A percentile compares a stretch with the other conserved stretches of the same genome.
phyloP scores from a whole-genome alignment of 2,329 filamentous ascomycete genomes.

The Microdochium paspali region DNA sequence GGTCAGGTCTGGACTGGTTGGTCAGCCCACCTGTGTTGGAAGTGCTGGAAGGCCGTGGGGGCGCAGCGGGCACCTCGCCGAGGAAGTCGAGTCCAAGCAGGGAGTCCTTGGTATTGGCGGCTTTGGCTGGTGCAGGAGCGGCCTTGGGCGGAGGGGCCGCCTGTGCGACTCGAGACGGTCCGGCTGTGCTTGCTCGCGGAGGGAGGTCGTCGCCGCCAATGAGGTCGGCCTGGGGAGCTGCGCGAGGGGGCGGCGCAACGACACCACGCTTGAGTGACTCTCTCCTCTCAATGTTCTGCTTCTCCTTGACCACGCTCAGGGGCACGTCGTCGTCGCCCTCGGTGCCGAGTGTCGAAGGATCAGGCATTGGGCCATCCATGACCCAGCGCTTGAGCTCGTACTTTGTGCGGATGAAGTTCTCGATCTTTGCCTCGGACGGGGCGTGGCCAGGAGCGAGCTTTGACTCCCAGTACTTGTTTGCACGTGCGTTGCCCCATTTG shows the following conservation, averaged over 20 bases:
- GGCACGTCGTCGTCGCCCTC: constrained; percentile 79
- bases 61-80: constrained; percentile 57
- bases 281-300: constrained; percentile 52
- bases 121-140: constrained; percentile 57
- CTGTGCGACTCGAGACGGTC: constrained; percentile 49
- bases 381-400: constrained; percentile 98
- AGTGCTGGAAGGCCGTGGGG: constrained; percentile 77
- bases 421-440: constrained; percentile 94
- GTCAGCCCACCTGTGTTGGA: constrained; percentile 50
- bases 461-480: constrained; percentile 98
- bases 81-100: constrained; percentile 90
- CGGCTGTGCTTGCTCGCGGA: constrained; percentile 66
- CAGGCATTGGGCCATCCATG: constrained; percentile 94
- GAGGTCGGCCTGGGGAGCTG: constrained; percentile 58
- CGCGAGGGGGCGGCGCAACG: constrained; percentile 27
- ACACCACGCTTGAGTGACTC: constrained; percentile 53
- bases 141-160: constrained; percentile 43
- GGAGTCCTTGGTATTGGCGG: constrained; percentile 75
- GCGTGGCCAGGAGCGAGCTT: constrained; percentile 87
- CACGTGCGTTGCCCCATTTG: constrained; percentile 90
- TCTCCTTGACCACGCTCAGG: constrained; percentile 54
- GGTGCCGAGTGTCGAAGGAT: constrained; percentile 76
- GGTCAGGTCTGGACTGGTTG: constrained; percentile 72
- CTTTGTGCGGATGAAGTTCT: constrained; percentile 99
- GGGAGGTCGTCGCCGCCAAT: constrained; percentile 67